These are phyloP conservation scores for Candida cerambycidarum DNA, from an alignment of 805 yeast species.

Conservation along the genomic window DNA sequence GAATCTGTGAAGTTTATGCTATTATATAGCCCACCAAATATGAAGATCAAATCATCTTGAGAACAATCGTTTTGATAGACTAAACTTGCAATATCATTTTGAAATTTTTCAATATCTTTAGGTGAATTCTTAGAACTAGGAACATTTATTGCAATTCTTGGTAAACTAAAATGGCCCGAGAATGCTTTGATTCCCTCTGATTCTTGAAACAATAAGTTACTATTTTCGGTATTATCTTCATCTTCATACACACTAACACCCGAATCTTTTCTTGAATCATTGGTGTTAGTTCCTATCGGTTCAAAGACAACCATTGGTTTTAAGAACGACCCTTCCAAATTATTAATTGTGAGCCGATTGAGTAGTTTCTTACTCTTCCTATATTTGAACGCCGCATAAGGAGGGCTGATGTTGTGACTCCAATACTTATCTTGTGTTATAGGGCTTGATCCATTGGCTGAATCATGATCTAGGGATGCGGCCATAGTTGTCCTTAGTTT, in stretches of 20 bases:
- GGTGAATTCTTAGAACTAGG: slow-evolving; percentile 16
- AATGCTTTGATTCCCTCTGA: slow-evolving; percentile 19
- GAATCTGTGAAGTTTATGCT: slow-evolving; percentile 21
- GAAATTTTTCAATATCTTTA: slow-evolving; percentile 14
- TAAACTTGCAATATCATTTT: slow-evolving; percentile 10
- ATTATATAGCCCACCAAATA: slow-evolving; percentile 38
- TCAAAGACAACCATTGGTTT: slow-evolving; percentile 26
- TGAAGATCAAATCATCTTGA: slow-evolving; percentile 28
- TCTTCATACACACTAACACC: slow-evolving; percentile 1
- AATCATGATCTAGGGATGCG: neutral
- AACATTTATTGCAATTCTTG: slow-evolving; percentile 23
- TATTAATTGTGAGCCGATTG: slow-evolving; percentile 6
- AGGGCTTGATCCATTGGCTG: neutral
- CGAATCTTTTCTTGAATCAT: neutral
- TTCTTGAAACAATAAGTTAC: neutral
- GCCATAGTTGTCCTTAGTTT: neutral
- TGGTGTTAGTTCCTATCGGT: slow-evolving; percentile 17
- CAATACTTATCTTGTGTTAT: slow-evolving; percentile 21
- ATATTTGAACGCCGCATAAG: slow-evolving; percentile 28
- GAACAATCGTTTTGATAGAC: slow-evolving; percentile 35
- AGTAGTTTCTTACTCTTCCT: slow-evolving; percentile 12
- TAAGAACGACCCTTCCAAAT: slow-evolving; percentile 9
- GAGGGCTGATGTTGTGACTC: slow-evolving; percentile 29
- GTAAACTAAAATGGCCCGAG: slow-evolving; percentile 28
- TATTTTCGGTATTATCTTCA: neutral